Conservation (phyloP, 2,329 filamentous ascomycete genomes). For the Dichotomopilus funicola region DNA sequence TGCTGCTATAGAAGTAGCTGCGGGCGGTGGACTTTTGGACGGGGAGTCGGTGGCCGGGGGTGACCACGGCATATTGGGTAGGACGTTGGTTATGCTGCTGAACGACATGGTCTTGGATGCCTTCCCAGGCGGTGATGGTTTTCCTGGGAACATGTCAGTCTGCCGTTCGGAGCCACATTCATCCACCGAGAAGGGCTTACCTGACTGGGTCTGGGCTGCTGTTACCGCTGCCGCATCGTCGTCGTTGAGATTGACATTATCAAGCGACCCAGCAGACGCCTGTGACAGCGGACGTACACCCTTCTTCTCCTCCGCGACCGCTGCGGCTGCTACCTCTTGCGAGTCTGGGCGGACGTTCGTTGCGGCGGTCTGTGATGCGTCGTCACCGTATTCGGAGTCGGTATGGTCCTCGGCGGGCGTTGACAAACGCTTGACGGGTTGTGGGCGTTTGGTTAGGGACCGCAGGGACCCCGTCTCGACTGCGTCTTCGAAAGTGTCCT, state of each 20-base stretch:
- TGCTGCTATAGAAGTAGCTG: constrained; percentile 23
- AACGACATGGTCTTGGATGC: constrained; percentile 50
- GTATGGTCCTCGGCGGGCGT: constrained; percentile 23
- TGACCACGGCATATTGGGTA: constrained; percentile 69
- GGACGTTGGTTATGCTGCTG: constrained; percentile 64
- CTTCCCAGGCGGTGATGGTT: constrained; percentile 26
- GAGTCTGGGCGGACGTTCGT: constrained; percentile 21
- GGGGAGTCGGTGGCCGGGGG: constrained; percentile 46
- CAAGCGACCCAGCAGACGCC: constrained; percentile 38
- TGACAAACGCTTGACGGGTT: constrained; percentile 29
- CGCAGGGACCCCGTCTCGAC: constrained; percentile 58
- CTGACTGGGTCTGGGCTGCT: constrained; percentile 12
- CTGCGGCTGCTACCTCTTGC: constrained; percentile 1
- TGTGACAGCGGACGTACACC: constrained; percentile 35
- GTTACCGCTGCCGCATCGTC: constrained; percentile 31
- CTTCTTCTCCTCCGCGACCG: constrained; percentile 18
- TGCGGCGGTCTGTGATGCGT: constrained; percentile 19
- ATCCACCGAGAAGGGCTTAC: neutral
- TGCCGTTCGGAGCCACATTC: neutral
- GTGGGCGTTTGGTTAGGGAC: constrained; percentile 52
- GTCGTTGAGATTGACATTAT: constrained; percentile 63
- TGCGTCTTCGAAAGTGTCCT: constrained; percentile 77
- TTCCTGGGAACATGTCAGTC: constrained; percentile 19
- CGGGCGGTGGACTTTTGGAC: constrained; percentile 38
- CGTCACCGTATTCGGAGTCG: constrained; percentile 26